Evolutionary conservation across 2,329 filamentous ascomycete species (phyloP), one percentile per base, ranked within the genome.

Genomic region (Epichloe uncinata): DNA sequence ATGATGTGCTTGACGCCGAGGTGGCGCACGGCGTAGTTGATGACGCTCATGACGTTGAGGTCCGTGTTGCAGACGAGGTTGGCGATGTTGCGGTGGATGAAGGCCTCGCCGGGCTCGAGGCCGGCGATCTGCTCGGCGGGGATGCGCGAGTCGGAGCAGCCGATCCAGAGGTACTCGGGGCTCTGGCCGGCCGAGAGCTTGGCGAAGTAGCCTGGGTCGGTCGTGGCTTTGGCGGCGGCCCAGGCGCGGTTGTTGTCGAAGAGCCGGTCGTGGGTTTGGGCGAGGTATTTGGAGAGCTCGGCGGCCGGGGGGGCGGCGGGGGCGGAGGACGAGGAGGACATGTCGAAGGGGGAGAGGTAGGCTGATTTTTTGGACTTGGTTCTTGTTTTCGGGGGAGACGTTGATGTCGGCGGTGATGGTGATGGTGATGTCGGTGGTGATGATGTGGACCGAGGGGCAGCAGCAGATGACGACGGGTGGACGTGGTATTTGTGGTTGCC

Each of bases 51-150:
- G 46, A 82, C 81, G 66, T 82, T 89, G 61, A 94, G 77, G 64
- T 96, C 90, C 55, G 81, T 83, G 63, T 82, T 80, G 69, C 81
- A 81, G 51, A 95, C 77, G 56, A 94, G 76, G 73, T 95, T 95
- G 69, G 88, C 89, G 66, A 95, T 95, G 63, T 96, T 95, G 68
- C 90, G 86, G 74, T 95, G 88, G 57, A 94, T 84, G 67, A 95
- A 96, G 60, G 91, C 84, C 68, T 95, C 87, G 58, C 89, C 89
- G n/a, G 89, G 87, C 62, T 85, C 75, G 50, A 91, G 78, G 56
- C 85, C 84, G 44, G 88, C 81, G 65, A 96, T 82, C 62, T 86
- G 86, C 61, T 90, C 91, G 60, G 91, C 89, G n/a, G 90, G 90
- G 63, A 91, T 87, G 57, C 90, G 86, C 40, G 83, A 88, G 73